Conservation (phyloP, 257 asterid genomes). For the Marsdenia floribunda region DNA sequence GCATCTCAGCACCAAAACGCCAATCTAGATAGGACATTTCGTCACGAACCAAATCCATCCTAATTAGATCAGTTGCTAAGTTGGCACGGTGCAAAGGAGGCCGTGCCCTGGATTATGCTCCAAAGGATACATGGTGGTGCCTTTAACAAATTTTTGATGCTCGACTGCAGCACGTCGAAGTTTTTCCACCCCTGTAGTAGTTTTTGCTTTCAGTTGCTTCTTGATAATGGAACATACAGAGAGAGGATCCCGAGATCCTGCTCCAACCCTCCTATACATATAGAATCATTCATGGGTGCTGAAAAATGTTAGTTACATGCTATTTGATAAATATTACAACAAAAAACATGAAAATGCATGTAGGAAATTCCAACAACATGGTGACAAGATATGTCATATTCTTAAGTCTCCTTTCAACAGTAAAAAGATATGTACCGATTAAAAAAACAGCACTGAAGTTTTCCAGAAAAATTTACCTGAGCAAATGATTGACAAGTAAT, state of each 20-base stretch:
- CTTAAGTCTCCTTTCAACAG: not conserved
- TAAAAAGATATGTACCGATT: not conserved
- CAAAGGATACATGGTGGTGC: constrained; percentile 74
- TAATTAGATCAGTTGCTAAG: constrained; percentile 17
- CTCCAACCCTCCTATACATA: constrained; percentile 62
- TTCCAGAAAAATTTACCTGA: not conserved
- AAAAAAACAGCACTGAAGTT: not conserved
- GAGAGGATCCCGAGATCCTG: constrained; percentile 66
- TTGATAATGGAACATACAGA: constrained; percentile 62
- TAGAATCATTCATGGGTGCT: not conserved
- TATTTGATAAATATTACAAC: not conserved
- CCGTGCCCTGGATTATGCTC: constrained; percentile 80
- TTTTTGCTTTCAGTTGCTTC: constrained; percentile 41
- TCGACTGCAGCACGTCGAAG: constrained; percentile 50
- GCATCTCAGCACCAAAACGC: not conserved
- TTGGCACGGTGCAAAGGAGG: constrained; percentile 66
- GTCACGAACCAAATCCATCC: not conserved
- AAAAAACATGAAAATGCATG: not conserved
- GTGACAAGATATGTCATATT: not conserved
- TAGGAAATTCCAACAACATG: not conserved
- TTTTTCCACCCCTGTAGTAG: constrained; percentile 5
- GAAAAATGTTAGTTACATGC: not conserved
- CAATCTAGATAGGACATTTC: not conserved
- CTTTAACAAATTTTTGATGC: constrained; percentile 57
- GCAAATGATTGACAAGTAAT: not conserved